Conservation (phyloP, 225 moss, liverwort and hornwort genomes). For the Marchantia polymorpha region DNA sequence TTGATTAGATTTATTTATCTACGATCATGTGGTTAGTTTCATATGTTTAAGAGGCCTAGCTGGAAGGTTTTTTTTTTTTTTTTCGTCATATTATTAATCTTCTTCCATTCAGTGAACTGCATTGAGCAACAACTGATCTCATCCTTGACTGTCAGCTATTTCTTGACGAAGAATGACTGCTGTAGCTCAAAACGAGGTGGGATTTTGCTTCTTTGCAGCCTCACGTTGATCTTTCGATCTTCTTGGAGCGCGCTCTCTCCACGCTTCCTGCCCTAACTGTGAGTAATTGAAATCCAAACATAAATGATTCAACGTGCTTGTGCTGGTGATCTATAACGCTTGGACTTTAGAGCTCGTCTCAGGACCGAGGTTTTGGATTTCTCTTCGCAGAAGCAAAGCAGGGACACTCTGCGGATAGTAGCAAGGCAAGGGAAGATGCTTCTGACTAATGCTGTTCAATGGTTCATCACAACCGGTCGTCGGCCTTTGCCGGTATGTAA, state of each 20-base stretch:
- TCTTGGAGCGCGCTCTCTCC: slow-evolving; percentile 74
- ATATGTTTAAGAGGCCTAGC: no score
- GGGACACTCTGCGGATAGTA: slow-evolving; percentile 55
- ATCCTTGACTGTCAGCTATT: no score
- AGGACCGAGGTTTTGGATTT: background rate
- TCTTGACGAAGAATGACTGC: no score
- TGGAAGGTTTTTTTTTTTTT: no score
- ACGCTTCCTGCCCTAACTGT: slow-evolving; percentile 60
- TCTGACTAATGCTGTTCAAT: slow-evolving; percentile 63
- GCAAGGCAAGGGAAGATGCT: slow-evolving; percentile 62
- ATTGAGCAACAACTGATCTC: no score
- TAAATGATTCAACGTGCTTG: background rate
- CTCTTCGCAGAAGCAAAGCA: slow-evolving; percentile 44
- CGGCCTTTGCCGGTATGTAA: slow-evolving; percentile 72
- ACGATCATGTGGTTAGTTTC: no score
- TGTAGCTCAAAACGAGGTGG: no score
- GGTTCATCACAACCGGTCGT: slow-evolving; percentile 82
- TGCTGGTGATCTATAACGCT: background rate
- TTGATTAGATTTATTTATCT: no score
- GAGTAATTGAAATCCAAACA: background rate
- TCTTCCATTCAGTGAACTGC: no score
- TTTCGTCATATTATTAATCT: no score
- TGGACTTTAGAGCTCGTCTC: background rate
- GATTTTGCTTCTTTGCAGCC: slow-evolving; percentile 44
- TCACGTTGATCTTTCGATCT: slow-evolving; percentile 57